Percentiles rank a stretch among this genome's conserved stretches.
These are phyloP conservation scores for Trypanosoma conorhini DNA, from an alignment of 208 protist genomes.

Conservation along the genomic window DNA sequence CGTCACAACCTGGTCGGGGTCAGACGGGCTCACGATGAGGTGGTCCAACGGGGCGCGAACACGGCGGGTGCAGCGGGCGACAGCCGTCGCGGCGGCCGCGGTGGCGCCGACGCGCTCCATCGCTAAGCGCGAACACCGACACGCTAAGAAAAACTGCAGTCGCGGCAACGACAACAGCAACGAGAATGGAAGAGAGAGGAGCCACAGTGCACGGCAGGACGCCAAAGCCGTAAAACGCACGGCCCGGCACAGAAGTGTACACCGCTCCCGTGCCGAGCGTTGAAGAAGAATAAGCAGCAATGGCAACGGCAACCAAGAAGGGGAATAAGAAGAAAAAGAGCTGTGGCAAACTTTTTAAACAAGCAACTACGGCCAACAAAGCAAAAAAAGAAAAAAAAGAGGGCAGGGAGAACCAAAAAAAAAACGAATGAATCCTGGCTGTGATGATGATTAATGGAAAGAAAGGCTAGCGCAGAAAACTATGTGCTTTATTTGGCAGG, in stretches of 20 bases:
- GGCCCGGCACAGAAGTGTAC: neutral
- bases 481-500: neutral
- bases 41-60: constrained; percentile 78
- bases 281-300: neutral
- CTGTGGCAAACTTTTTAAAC: neutral
- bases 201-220: neutral
- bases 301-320: too few species aligned
- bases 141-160: neutral
- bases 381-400: neutral
- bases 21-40: constrained; percentile 79
- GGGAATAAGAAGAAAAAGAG: neutral
- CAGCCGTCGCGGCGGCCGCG: constrained; percentile 1
- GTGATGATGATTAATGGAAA: neutral
- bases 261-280: neutral
- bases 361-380: too few species aligned
- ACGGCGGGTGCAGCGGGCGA: constrained; percentile 72
- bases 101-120: neutral
- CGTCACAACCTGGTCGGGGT: constrained; percentile 62
- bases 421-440: neutral
- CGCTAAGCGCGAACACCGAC: neutral
- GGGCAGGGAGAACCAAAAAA: neutral
- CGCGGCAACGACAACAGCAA: too few species aligned
- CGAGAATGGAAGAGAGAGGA: too few species aligned
- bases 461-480: neutral
- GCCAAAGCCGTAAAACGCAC: neutral